Evolutionary conservation across 2,329 filamentous ascomycete species (phyloP).

Genomic region (Nemania sp.): DNA sequence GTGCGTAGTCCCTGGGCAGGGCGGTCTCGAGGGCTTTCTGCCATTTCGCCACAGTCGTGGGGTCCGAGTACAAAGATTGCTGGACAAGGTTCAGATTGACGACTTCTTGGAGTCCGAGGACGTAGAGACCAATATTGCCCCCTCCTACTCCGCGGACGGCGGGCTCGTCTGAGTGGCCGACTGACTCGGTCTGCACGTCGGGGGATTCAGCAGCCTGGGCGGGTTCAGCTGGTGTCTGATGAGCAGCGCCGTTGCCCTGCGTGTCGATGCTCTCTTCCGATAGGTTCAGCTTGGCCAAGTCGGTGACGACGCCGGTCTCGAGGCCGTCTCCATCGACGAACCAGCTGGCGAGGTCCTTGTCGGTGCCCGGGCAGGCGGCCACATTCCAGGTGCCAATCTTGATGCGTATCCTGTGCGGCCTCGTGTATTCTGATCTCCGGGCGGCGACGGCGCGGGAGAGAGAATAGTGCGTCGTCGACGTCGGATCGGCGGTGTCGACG

Average conservation of each 20-base stretch:
- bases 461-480: conserved; percentile 56
- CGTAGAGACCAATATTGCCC: conserved; percentile 83
- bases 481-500: conserved; percentile 51
- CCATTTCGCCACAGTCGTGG: conserved; percentile 75
- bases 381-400: conserved; percentile 98
- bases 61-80: conserved; percentile 79
- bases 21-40: conserved; percentile 74
- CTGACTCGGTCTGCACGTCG: neutral
- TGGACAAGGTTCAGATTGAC: conserved; percentile 81
- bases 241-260: neutral
- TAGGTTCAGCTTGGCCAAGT: conserved; percentile 60
- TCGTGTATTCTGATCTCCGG: conserved; percentile 78
- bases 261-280: conserved; percentile 47
- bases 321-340: conserved; percentile 79
- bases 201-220: neutral
- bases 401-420: conserved; percentile 74
- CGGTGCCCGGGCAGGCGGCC: conserved; percentile 79
- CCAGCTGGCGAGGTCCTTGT: conserved; percentile 87
- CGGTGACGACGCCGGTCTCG: conserved; percentile 65
- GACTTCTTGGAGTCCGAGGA: conserved; percentile 88
- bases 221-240: neutral
- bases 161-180: conserved; percentile 51
- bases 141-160: conserved; percentile 55
- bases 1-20: conserved; percentile 75
- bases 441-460: conserved; percentile 71